Evolutionary conservation across 306 rosid genomes (phyloP).

Genomic region (Trifolium pratense): DNA sequence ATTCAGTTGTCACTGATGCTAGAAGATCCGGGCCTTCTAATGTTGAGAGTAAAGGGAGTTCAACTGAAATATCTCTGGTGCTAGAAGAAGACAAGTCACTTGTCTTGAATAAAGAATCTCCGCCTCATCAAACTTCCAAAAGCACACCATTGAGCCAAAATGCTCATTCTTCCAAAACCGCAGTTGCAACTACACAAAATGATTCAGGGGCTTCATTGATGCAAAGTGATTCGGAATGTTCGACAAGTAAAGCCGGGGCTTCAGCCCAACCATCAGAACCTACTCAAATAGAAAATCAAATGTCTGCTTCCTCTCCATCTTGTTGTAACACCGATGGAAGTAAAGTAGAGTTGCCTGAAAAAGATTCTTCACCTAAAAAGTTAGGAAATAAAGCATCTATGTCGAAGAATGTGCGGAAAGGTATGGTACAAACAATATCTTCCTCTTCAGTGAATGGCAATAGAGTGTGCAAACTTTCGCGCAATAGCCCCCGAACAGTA

Average conservation of each 20-base stretch:
- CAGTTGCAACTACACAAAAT: constrained; percentile 40
- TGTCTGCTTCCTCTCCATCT: constrained; percentile 40
- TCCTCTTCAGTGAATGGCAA: constrained; percentile 59
- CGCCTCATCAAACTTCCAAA: constrained; percentile 50
- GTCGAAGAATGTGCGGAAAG: constrained; percentile 63
- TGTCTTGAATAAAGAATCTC: constrained; percentile 45
- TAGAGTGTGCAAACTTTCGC: constrained; percentile 64
- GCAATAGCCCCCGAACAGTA: constrained; percentile 57
- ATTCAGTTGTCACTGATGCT: constrained; percentile 80
- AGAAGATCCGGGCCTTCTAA: constrained; percentile 59
- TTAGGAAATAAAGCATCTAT: constrained; percentile 59
- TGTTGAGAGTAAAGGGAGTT: constrained; percentile 49
- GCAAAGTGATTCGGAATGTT: constrained; percentile 46
- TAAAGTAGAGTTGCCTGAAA: constrained; percentile 50
- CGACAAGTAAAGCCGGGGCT: constrained; percentile 52
- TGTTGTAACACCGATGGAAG: constrained; percentile 45
- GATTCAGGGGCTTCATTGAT: constrained; percentile 31
- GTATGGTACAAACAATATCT: constrained; percentile 62
- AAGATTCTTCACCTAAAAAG: constrained; percentile 57
- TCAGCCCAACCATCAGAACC: constrained; percentile 47
- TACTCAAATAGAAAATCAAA: constrained; percentile 50
- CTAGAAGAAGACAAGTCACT: constrained; percentile 63
- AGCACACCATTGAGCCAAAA: constrained; percentile 48
- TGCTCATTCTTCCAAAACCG: constrained; percentile 51
- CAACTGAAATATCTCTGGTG: constrained; percentile 63